phyloP scores from a whole-genome alignment of 2,329 filamentous ascomycete species.

The Stagonosporopsis chrysanthemi region DNA sequence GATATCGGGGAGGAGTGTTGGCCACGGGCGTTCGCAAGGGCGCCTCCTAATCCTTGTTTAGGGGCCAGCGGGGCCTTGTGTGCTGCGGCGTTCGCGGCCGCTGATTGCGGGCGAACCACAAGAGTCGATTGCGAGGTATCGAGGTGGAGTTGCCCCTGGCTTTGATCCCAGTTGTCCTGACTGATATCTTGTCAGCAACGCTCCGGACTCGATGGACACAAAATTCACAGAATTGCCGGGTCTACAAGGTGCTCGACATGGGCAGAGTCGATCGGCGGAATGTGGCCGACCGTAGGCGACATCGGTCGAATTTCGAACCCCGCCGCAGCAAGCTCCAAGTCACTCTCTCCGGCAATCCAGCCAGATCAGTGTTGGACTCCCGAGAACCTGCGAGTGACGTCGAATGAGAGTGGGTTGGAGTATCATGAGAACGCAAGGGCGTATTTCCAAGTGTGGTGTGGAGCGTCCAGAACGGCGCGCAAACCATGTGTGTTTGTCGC shows the following conservation, averaged over 20 bases:
- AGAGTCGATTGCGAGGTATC: slow-evolving; percentile 40
- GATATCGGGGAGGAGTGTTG: slow-evolving; percentile 48
- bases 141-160: slow-evolving; percentile 39
- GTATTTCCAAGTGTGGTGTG: slow-evolving; percentile 7
- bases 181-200: slow-evolving; percentile 38
- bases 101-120: slow-evolving; percentile 40
- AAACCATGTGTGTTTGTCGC: slow-evolving; percentile 12
- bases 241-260: slow-evolving; percentile 15
- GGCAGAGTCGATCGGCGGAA: slow-evolving; percentile 23
- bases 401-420: background rate
- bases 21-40: slow-evolving; percentile 39
- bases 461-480: slow-evolving; percentile 9
- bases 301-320: slow-evolving; percentile 28
- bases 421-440: slow-evolving; percentile 7
- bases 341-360: slow-evolving; percentile 2
- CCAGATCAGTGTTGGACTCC: slow-evolving; percentile 4
- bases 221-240: slow-evolving; percentile 19
- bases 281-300: slow-evolving; percentile 25
- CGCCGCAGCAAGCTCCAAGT: slow-evolving; percentile 19
- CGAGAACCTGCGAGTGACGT: background rate
- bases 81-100: slow-evolving; percentile 28
- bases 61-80: slow-evolving; percentile 49
- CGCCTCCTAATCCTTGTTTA: slow-evolving; percentile 45
- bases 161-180: slow-evolving; percentile 45
- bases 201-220: slow-evolving; percentile 10